Evolutionary conservation across 495 filamentous ascomycete species (phyloP).

Genomic region (Talaromyces thailandensis): DNA sequence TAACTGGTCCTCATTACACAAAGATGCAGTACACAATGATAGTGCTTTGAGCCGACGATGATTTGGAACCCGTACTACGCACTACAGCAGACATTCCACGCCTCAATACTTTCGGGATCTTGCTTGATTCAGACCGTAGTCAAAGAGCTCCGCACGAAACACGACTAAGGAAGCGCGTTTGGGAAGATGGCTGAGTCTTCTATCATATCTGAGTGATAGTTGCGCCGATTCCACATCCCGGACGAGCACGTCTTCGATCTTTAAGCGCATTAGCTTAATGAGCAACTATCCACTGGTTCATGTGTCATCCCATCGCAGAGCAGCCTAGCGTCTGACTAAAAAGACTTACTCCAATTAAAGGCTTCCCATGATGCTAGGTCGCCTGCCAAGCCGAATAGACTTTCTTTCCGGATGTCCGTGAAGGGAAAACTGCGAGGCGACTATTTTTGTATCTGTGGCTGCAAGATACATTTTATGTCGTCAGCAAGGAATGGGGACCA

Average conservation of each 20-base stretch:
- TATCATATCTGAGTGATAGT: background rate
- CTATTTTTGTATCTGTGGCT: background rate
- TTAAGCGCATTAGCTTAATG: background rate
- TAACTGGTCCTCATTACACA: background rate
- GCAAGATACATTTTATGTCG: background rate
- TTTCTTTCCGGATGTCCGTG: conserved; percentile 1
- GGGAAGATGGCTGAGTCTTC: background rate
- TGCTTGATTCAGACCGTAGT: background rate
- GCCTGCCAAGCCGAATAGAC: background rate
- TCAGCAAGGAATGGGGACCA: conserved; percentile 4
- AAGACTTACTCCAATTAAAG: background rate
- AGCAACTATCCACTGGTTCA: background rate
- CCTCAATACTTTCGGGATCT: background rate
- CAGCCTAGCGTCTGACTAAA: background rate
- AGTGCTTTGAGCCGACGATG: background rate
- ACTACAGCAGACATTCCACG: background rate
- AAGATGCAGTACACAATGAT: background rate
- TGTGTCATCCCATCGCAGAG: background rate
- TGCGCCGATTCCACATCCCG: background rate
- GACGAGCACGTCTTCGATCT: background rate
- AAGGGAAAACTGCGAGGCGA: background rate
- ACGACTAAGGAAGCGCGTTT: background rate
- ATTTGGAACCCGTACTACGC: background rate
- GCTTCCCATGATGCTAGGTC: background rate
- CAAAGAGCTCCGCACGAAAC: background rate